Evolutionary conservation across 768 basidiomycete species (phyloP), one percentile per base, ranked within the genome.

Genomic region (Boletus pseudo-olivaceus): DNA sequence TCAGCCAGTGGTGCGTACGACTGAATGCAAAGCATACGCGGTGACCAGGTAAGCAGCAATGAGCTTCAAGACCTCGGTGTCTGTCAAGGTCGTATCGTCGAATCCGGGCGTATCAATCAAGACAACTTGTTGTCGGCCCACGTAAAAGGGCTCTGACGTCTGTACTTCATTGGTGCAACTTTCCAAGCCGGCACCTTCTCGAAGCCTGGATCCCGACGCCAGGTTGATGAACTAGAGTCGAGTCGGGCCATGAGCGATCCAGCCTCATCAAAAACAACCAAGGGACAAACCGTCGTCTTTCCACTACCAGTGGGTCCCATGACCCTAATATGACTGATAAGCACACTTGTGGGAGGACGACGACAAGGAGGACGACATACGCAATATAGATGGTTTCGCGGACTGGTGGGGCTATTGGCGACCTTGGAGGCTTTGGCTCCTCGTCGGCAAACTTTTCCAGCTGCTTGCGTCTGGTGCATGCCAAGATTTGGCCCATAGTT

Each of bases 51-150:
- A 71, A 17, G 43, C 75, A 54, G 81, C 76, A 27, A 82, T 82
- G 73, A 79, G 74, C 41, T 72, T 75, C 37, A 83, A 58, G 29
- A 83, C 73, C 34, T 79, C 80, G 1, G 76, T 74, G 56, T 83
- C 82, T 34, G 75, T 79, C 55, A 72, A 63, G 29, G 49, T 61
- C 4, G 82, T 79, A 55, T 84, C 82, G 62, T 84, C 83, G 59
- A 84, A 85, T 1, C 83, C 83, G 7, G 83, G 83, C 0, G 83
- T 85, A 56, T 85, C 84, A 49, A 85, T 75, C 29, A 85, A 66
- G 12, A 73, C 70, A 33, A 84, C 71, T n/a, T 56, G 65, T 9
- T 70, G 69, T 7, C 73, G 74, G 48, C 61, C 61, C 14, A 70
- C 37, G 41, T 49, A 26, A 34, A 70, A 72, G 40, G 64, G 56